phyloP scores from a whole-genome alignment of 2,329 filamentous ascomycete genomes.

The Mariannaea elegans region DNA sequence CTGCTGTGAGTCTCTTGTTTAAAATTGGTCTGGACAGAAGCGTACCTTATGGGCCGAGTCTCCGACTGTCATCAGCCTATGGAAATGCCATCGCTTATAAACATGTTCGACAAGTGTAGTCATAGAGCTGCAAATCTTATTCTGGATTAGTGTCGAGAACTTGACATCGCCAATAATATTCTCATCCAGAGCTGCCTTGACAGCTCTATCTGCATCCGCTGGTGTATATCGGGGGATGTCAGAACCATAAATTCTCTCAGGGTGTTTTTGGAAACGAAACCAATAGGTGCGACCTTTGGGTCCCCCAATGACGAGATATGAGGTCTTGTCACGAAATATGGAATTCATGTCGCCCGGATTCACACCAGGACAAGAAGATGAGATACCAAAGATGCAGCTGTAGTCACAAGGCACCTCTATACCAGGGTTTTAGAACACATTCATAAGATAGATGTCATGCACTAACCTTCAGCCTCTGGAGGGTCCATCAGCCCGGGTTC shows the following conservation, averaged over 20 bases:
- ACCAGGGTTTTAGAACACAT: constrained; percentile 16
- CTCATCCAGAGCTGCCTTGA: constrained; percentile 3
- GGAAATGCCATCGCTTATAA: constrained; percentile 49
- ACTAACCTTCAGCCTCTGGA: background rate
- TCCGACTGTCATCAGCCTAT: constrained; percentile 50
- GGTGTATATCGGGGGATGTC: constrained; percentile 9
- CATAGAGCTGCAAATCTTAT: constrained; percentile 41
- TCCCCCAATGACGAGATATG: constrained; percentile 8
- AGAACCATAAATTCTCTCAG: background rate
- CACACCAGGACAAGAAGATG: constrained; percentile 2
- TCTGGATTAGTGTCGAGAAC: constrained; percentile 44
- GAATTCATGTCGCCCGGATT: constrained; percentile 1
- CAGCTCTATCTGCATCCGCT: background rate
- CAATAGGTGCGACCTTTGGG: constrained; percentile 7
- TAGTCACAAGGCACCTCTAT: constrained; percentile 15
- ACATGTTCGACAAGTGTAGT: constrained; percentile 48
- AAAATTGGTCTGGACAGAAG: too few species aligned
- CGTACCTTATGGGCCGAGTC: constrained; percentile 54
- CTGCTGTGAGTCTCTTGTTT: too few species aligned
- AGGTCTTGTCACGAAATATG: background rate
- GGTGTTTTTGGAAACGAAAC: constrained; percentile 9
- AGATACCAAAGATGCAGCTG: constrained; percentile 23
- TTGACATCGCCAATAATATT: constrained; percentile 3
- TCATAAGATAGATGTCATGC: background rate
- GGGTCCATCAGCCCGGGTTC: background rate